Evolutionary conservation across 257 asterid species (phyloP), one percentile per base, ranked within the genome.

Genomic region (Solanum rostratum): DNA sequence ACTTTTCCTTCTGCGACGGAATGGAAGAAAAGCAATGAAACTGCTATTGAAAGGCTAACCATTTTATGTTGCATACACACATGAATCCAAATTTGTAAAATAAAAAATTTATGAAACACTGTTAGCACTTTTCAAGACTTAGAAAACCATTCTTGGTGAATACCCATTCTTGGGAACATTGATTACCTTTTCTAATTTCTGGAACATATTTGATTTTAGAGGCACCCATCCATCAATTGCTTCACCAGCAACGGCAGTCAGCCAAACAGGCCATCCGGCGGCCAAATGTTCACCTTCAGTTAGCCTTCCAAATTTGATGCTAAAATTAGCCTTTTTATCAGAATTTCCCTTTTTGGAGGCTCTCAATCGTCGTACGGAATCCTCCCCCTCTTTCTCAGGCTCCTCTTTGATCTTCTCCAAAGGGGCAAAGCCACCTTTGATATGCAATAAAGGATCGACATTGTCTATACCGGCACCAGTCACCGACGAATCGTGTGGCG

Each of bases 241-340:
- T 19, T 94, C 97, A 0, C 93, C 95, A 3, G 99, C 99, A 19
- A 92, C 98, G 2, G 97, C 88, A 2, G 93, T 65, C 53, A 95
- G 95, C 99, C 98, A 95, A 18, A 92, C 86, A 7, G 98, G 98
- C 99, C 99, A 95, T 7, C 95, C 97, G 0, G 99, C 93, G 2
- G 97, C 95, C 2, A 57, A 89, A 14, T 89, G 97, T 80, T 93
- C 97, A 55, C 81, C 89, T 52, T 94, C 95, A 24, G 91, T 63
- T 81, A 91, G 27, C 94, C 98, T 86, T 85, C 98, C 97, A 46
- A 95, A 94, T 86, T 86, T 92, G 81, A 95, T 68, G 89, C 94
- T 92, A 43, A 95, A 91, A 52, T 10, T 49, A 7, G 93, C 85
- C 84, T 83, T 88, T 52, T 86, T 92, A 18, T 86, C 86, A 18